These are phyloP conservation scores for Reticulascus tulasneorum DNA, from an alignment of 2,329 filamentous ascomycete genomes.

Conservation along the genomic window DNA sequence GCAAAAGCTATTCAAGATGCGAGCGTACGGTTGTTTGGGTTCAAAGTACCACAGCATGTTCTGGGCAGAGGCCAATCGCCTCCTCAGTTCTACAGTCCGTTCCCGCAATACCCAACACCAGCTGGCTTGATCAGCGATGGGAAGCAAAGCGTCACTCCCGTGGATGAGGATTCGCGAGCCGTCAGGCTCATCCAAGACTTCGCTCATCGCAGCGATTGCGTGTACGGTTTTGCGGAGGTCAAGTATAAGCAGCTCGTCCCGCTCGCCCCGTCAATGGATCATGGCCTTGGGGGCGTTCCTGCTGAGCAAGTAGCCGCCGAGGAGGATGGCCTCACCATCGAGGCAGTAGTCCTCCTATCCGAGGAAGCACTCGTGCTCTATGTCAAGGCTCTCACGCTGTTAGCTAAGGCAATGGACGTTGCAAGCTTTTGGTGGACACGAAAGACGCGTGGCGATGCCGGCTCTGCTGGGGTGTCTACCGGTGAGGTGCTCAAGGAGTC, in stretches of 20 bases:
- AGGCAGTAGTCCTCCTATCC: constrained; percentile 81
- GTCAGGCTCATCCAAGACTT: constrained; percentile 85
- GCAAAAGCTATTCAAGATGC: constrained; percentile 94
- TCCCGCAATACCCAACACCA: constrained; percentile 74
- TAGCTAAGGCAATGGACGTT: constrained; percentile 94
- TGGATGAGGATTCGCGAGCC: constrained; percentile 76
- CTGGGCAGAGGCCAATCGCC: constrained; percentile 64
- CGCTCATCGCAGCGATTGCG: constrained; percentile 89
- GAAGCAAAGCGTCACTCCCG: constrained; percentile 52
- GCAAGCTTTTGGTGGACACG: constrained; percentile 88
- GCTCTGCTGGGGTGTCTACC: constrained; percentile 34
- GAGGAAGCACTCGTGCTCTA: constrained; percentile 96
- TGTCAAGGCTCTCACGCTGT: constrained; percentile 84
- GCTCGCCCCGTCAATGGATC: constrained; percentile 71
- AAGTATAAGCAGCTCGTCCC: constrained; percentile 98
- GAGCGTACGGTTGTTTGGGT: constrained; percentile 69
- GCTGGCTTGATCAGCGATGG: constrained; percentile 65
- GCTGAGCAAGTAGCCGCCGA: constrained; percentile 49
- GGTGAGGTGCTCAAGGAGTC: constrained; percentile 43
- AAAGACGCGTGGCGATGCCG: constrained; percentile 68
- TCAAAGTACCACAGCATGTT: constrained; percentile 63
- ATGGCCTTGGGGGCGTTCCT: constrained; percentile 61
- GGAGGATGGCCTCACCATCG: constrained; percentile 76
- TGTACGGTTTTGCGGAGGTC: constrained; percentile 96
- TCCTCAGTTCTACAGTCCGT: constrained; percentile 72